Evolutionary conservation across 1,284 basidiomycete genomes (phyloP), one percentile per base, ranked within the genome.

Genomic region (Coniferiporia sulphurascens): DNA sequence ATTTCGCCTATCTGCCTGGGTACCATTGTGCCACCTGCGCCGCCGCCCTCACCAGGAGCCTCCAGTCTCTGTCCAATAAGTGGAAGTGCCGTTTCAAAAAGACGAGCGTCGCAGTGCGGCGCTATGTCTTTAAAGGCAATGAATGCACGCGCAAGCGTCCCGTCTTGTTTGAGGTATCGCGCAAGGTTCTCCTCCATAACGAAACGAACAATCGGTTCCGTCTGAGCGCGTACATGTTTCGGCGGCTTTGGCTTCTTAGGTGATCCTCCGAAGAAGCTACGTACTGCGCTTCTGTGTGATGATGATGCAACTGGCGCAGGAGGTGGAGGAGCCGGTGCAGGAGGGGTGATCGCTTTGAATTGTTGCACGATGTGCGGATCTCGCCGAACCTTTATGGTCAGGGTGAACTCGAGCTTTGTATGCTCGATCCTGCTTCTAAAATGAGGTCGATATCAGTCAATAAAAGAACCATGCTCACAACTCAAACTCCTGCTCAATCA

Each of bases 401-500:
- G 78, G 1, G 91, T 93, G 73, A 96, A 95, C 70, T 95, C 93
- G 60, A 95, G 85, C 71, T 94, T 94, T 72, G 83, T 88, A 68
- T 91, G 87, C 68, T 93, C 91, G 63, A 93, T 89, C 34, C 91
- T 93, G 64, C 27, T 2, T 53, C 15, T 32, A 51, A 22, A 27
- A 56, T 15, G 21, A 57, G 50, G 48, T 59, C 50, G 55, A 48
- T 48, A 34, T 27, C 46, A 12, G 22, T 15, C 32, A 49, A 41
- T 53, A 21, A 10, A 15, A 52, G 50, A 56, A 51, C 13, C 8
- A 78, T n/a, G n/a, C 91, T 64, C 68, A 94, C 93, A 96, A 76
- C 68, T 97, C 94, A 67, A 98, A 98, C 72, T 98, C 95, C 71
- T 96, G 93, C 53, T 91, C 87, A 63, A 98, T 91, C 19, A 78